Conservation (phyloP, 768 basidiomycete genomes). For the Mycena haematopus region DNA sequence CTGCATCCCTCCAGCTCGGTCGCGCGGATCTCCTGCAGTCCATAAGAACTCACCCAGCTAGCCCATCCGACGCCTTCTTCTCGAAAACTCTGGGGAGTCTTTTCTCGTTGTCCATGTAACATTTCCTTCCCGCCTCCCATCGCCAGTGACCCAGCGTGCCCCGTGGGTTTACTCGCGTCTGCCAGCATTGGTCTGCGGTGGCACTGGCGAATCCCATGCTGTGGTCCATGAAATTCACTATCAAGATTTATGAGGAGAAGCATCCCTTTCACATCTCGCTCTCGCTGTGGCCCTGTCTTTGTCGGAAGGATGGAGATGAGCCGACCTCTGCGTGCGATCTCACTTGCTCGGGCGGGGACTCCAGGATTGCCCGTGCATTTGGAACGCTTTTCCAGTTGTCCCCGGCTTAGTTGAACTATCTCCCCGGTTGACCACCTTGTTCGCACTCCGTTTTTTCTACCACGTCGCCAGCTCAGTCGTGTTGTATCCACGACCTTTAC, state of each 20-base stretch:
- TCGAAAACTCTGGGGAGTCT: slow-evolving; percentile 1
- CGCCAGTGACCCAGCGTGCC: not conserved
- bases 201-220: slow-evolving; percentile 8
- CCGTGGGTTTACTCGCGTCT: slow-evolving; percentile 15
- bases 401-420: slow-evolving; percentile 1
- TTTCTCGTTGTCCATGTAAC: not conserved
- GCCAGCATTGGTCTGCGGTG: slow-evolving; percentile 10
- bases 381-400: not conserved
- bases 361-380: not conserved
- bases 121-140: not conserved
- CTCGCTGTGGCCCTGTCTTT: not conserved
- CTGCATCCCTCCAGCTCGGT: not conserved
- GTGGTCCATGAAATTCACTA: slow-evolving; percentile 12
- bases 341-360: no score
- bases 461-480: slow-evolving; percentile 19
- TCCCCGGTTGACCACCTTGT: not conserved
- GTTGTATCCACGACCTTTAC: slow-evolving; percentile 9
- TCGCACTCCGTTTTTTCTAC: slow-evolving; percentile 8
- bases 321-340: no score
- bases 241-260: slow-evolving; percentile 7
- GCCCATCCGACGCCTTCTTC: slow-evolving; percentile 4
- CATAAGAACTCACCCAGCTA: not conserved
- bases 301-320: slow-evolving; percentile 10
- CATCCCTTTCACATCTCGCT: not conserved
- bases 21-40: not conserved